Evolutionary conservation across 2,329 filamentous ascomycete species (phyloP), one percentile per base, ranked within the genome.

Genomic region (Gaeumannomyces tritici): DNA sequence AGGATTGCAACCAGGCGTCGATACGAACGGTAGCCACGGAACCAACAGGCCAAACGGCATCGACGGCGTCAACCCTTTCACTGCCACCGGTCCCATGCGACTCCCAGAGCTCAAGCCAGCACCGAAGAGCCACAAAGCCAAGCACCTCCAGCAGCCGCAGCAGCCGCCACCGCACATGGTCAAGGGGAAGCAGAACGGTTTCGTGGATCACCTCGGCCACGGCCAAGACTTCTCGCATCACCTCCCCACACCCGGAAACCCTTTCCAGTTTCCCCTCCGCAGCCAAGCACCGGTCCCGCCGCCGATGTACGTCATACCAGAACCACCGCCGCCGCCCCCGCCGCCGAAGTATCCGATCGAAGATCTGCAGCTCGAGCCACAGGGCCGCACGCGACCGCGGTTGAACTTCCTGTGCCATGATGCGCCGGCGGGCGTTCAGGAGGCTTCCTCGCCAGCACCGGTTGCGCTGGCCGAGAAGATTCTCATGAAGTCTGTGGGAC

Each of bases 281-380:
- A 67, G 63, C 29, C 66, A 67, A 21, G 59, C 59, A 31, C 62
- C 62, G n/a, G 66, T 79, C 51, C 78, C 79, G 51, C 78, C 78
- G 26, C 75, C 78, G 27, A 67, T 73, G 28, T 71, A 69, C 62
- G 59, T 69, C n/a, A 71, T 75, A 60, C 75, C 76, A 7, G 81
- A 80, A n/a, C 79, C 81, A 1, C 85, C 85, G 4, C 83, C 88
- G 0, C 84, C 88, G 8, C 88, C 89, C 2, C 89, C 90, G 1
- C 85, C 87, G 1, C 88, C 95, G 65, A 97, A 96, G 72, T 98
- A 97, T 72, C 95, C 95, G 0, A 96, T 96, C 65, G 95, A 99
- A 70, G 95, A 99, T 75, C 77, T 98, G 59, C 89, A 96, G 67
- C 80, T 98, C 28, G 82, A 87, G 27, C 88, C 89, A 2, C 84